phyloP scores from a whole-genome alignment of 2,329 filamentous ascomycete species.

The Atkinsonella texensis region DNA sequence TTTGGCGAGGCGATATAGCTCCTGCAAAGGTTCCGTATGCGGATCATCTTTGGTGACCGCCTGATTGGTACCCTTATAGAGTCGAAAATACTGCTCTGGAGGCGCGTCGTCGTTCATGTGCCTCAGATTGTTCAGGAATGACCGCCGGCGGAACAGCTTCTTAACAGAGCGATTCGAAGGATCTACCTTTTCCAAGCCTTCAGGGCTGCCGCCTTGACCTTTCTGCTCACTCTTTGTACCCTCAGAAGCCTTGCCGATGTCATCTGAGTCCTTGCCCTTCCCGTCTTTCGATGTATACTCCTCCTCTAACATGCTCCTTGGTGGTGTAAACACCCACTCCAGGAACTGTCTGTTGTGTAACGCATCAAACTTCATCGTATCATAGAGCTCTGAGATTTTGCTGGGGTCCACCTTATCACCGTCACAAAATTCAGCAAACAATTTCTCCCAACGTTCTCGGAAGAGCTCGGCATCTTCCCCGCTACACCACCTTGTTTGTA shows the following conservation, averaged over 20 bases:
- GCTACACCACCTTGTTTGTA: conserved; percentile 91
- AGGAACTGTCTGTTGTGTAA: conserved; percentile 93
- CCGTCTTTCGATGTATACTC: conserved; percentile 38
- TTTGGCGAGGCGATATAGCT: conserved; percentile 88
- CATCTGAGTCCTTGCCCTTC: conserved; percentile 30
- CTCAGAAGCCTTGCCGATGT: conserved; percentile 22
- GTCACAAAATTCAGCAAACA: conserved; percentile 93
- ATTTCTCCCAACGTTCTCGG: conserved; percentile 94
- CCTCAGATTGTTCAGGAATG: conserved; percentile 43
- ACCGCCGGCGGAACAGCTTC: conserved; percentile 47
- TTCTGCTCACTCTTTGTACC: conserved; percentile 22
- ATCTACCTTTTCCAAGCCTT: conserved; percentile 29
- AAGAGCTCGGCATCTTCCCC: conserved; percentile 92
- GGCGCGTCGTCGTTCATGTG: conserved; percentile 42
- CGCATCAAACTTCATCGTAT: conserved; percentile 99
- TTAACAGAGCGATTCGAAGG: conserved; percentile 24
- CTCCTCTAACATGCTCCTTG: conserved; percentile 64
- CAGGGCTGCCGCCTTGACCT: conserved; percentile 18
- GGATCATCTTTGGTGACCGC: conserved; percentile 64
- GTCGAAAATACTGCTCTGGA: conserved; percentile 72
- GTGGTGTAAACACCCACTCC: conserved; percentile 94
- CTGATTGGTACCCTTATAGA: conserved; percentile 67
- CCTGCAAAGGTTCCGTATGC: conserved; percentile 75
- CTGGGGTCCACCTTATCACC: conserved; percentile 96
- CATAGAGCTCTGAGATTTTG: conserved; percentile 96